Evolutionary conservation across 805 yeast species (phyloP), one percentile per base, ranked within the genome.

Genomic region (Saccharomycopsis schoenii): DNA sequence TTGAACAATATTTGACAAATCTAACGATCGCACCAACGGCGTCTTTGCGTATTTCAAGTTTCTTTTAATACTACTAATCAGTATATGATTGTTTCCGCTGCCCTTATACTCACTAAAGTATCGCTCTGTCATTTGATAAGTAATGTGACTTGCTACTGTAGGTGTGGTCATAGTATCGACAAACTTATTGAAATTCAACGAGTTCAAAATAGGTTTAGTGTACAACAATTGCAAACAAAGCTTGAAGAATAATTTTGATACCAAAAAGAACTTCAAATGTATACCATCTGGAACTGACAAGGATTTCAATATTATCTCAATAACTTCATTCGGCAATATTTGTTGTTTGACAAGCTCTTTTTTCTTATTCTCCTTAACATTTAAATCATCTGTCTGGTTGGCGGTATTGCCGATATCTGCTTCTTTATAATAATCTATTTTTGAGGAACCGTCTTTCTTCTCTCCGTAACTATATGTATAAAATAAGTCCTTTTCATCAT

Each of bases 1-100:
- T 72, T 94, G 98, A 63, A 91, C 83, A 56, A 92, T 89, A 54
- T 82, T 79, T 10, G 96, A 80, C 42, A 94, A 76, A 69, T 94
- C 94, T 51, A 94, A 76, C 15, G 76, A 77, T 59, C 76, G 77
- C 15, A 94, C 94, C 61, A 80, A 68, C 11, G 77, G 73, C 2
- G 92, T 93, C 55, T 63, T 63, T 2, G 65, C 50, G 34, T 63
- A 63, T 57, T 63, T 63, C n/a, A 63, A 47, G 83, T 71, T 34
- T 68, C 69, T 64, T 66, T 66, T 60, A 66, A 62, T 24, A 51
- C 42, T 51, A 25, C 24, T 21, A 39, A 37, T 37, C 34, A 39
- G 17, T 2, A 50, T 17, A 24, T 34, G 37, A 2, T 25, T 12
- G 11, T n/a, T 17, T 11, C 57, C 56, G 17, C 19, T 55, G 12